Evolutionary conservation across 768 basidiomycete genomes (phyloP).

Genomic region (Tulasnella sp.): DNA sequence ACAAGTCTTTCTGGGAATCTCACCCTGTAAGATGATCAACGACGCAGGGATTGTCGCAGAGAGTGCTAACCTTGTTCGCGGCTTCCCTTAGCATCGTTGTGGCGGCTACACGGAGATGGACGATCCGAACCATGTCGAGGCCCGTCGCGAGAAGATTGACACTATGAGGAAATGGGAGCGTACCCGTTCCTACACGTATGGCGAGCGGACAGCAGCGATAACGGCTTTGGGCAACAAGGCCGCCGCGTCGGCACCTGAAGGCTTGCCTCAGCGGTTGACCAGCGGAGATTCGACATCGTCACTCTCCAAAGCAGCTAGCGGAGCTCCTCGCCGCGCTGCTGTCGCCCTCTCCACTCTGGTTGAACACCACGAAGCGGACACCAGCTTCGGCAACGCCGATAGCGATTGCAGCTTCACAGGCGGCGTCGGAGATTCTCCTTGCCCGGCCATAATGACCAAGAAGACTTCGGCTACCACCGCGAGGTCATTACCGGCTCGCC

Average conservation of each 20-base stretch:
- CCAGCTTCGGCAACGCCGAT: slow-evolving; percentile 52
- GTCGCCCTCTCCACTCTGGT: slow-evolving; percentile 43
- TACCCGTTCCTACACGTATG: slow-evolving; percentile 86
- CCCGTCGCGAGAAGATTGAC: slow-evolving; percentile 77
- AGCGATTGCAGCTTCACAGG: slow-evolving; percentile 25
- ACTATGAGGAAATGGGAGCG: slow-evolving; percentile 89
- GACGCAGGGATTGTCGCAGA: neutral
- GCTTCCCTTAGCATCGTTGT: slow-evolving; percentile 40
- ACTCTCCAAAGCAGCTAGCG: slow-evolving; percentile 29
- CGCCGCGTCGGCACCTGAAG: slow-evolving; percentile 10
- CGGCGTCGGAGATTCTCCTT: slow-evolving; percentile 77
- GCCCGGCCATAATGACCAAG: slow-evolving; percentile 40
- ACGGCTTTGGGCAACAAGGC: neutral
- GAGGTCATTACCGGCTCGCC: neutral
- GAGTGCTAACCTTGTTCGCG: neutral
- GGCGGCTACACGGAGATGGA: slow-evolving; percentile 90
- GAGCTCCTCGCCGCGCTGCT: slow-evolving; percentile 37
- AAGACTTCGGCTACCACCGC: neutral
- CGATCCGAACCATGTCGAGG: slow-evolving; percentile 69
- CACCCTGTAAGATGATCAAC: slow-evolving; percentile 34
- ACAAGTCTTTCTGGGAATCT: slow-evolving; percentile 71
- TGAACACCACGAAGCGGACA: slow-evolving; percentile 44
- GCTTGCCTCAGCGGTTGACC: neutral
- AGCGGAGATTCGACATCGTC: slow-evolving; percentile 19
- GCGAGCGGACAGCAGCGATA: slow-evolving; percentile 38